Base-by-base conservation (phyloP, 352 stramenopile species). In the Phytophthora chlamydospora region DNA sequence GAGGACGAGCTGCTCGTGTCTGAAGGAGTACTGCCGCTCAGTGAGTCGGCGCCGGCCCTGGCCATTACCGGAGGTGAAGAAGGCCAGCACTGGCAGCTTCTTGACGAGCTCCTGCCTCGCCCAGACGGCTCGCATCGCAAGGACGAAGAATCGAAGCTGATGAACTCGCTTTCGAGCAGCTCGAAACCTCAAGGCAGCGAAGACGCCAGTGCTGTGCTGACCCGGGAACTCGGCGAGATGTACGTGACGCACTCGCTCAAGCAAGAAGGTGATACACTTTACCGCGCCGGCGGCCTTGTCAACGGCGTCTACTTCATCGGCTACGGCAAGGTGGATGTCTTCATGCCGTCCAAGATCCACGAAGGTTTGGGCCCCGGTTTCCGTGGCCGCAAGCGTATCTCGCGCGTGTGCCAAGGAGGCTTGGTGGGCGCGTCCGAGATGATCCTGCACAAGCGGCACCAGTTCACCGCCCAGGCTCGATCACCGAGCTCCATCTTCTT, bases 301-400 rank as follows among this genome's bases (percentile, higher is more conserved):
- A 73, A 78, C 9, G 87, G 87, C 21, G 73, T 91, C 27, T 93
- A 87, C 72, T 92, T 95, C 55, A 80, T 95, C 49, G 87, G 83
- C 9, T 93, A 88, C 36, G 87, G 87, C 65, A 92, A 93, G 39
- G 70, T 95, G 10, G 87, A 95, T 55, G 87, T 93, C 9, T 95
- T 91, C 61, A 73, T 95, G 54, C 87, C 87, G 12, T 90, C 81
- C 36, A 93, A 76, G 42, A 73, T 89, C 24, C 80, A 93, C 62
- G 83, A 95, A 62, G 67, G 82, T 24, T 79, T 95, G 57, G 87
- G 87, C 0, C 87, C 87, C 0, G 87, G 87, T 35, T 95, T 95
- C 50, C 75, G 64, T 14, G 87, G 87, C 6, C 73, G 75, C 51
- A 93, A 93, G 62, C 84, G 87, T 36, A 93, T 95, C 52, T 68